phyloP scores from a whole-genome alignment of 352 stramenopile genomes.

The Phytopythium sindhum region DNA sequence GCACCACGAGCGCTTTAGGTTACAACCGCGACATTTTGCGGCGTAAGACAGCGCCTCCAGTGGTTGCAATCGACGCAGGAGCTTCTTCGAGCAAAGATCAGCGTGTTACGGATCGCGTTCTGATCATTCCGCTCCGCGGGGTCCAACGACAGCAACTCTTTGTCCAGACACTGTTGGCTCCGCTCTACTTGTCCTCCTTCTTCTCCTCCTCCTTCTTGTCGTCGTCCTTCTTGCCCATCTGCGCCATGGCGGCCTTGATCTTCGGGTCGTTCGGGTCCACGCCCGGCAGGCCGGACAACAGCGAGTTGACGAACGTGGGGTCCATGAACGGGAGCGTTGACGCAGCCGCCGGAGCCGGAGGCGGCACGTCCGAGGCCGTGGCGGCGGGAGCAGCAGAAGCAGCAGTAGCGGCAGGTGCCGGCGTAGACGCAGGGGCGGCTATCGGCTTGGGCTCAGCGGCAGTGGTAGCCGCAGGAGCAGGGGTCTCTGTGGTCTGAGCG shows the following conservation, averaged over 20 bases:
- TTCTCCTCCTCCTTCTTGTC: slow-evolving; percentile 84
- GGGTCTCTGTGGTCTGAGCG: slow-evolving; percentile 50
- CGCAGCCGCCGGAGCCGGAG: slow-evolving; percentile 65
- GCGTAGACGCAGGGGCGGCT: slow-evolving; percentile 11
- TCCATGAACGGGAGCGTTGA: slow-evolving; percentile 89
- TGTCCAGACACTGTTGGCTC: slow-evolving; percentile 3
- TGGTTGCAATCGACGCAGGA: neutral
- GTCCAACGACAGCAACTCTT: neutral
- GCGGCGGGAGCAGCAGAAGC: slow-evolving; percentile 5
- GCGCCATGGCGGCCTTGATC: slow-evolving; percentile 88
- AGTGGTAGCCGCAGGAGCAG: slow-evolving; percentile 12
- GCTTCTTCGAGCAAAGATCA: neutral
- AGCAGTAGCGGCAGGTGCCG: slow-evolving; percentile 4
- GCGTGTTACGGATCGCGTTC: neutral
- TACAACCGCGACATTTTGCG: neutral
- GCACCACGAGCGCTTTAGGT: neutral
- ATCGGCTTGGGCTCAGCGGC: slow-evolving; percentile 17
- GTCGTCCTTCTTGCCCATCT: slow-evolving; percentile 81
- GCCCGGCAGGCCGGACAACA: slow-evolving; percentile 85
- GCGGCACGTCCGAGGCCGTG: slow-evolving; percentile 28
- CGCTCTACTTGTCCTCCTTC: slow-evolving; percentile 78
- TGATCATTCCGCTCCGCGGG: neutral
- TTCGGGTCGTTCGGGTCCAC: slow-evolving; percentile 92
- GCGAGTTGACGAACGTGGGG: slow-evolving; percentile 85
- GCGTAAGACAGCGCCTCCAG: too few species aligned